A percentile compares a stretch with the other conserved stretches of the same genome.
phyloP scores from a whole-genome alignment of 371 early-diverging fungal species.

The Zychaea mexicana region DNA sequence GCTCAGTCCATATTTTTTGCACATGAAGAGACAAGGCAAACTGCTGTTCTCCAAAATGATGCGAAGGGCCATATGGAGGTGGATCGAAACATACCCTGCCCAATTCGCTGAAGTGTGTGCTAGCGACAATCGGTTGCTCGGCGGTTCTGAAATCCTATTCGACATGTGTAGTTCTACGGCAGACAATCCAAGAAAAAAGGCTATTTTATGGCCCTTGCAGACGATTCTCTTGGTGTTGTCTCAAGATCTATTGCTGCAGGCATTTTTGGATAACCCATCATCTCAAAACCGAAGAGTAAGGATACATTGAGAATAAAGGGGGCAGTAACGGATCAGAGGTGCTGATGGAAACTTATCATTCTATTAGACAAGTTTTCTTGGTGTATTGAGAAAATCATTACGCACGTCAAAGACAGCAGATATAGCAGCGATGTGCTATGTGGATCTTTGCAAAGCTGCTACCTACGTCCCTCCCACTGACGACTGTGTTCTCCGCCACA shows the following conservation, averaged over 20 bases:
- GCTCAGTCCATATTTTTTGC: conserved; percentile 61
- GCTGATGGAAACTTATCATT: conserved; percentile 5
- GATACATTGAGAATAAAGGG: too few relatives aligned
- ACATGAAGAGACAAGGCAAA: conserved; percentile 69
- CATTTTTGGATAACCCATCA: conserved; percentile 41
- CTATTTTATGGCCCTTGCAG: conserved; percentile 84
- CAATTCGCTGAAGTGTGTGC: conserved; percentile 72
- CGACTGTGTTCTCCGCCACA: conserved; percentile 61
- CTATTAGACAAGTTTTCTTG: conserved; percentile 63
- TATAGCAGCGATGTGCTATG: conserved; percentile 73
- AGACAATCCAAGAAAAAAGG: conserved; percentile 64
- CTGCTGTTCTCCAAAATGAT: conserved; percentile 67
- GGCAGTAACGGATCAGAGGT: too few relatives aligned
- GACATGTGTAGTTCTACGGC: conserved; percentile 70
- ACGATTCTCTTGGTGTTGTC: conserved; percentile 76
- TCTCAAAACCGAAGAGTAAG: conserved; percentile 39
- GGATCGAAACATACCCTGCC: conserved; percentile 77
- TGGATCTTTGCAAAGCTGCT: conserved; percentile 79
- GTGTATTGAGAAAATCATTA: conserved; percentile 64
- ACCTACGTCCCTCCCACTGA: conserved; percentile 70
- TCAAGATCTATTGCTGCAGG: conserved; percentile 69
- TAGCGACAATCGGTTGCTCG: conserved; percentile 62
- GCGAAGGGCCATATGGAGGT: conserved; percentile 82
- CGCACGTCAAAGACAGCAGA: conserved; percentile 65
- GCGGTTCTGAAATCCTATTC: conserved; percentile 76